Base-by-base conservation (phyloP, 2,329 filamentous ascomycete species). In the Ustulina deusta region DNA sequence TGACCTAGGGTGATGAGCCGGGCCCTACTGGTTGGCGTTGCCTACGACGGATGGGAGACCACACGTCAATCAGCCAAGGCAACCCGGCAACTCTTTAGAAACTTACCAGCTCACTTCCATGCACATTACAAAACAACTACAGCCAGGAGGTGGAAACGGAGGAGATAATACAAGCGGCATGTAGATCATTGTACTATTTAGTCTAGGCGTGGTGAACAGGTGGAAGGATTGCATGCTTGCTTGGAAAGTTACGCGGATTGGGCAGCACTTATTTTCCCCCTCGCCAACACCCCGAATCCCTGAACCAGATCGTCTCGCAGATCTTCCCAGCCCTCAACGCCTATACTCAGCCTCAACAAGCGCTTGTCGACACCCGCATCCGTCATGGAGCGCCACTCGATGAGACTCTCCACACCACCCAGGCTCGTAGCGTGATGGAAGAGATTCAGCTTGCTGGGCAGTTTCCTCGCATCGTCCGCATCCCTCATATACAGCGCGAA, bases 341-440 rank as follows among this genome's bases (percentile, higher is more conserved):
- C 96, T 38, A 97, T 82, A 78, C 94, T 97, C 34, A 99, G 82
- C 59, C 96, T 83, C 79, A 97, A 76, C 78, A 98, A 79, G 65
- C 87, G 84, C 76, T 84, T 87, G 76, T 97, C 93, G 44, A 97
- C 90, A 0, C 79, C 84, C 2, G 80, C 75, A 83, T 99, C 96
- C 66, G 90, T 91, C 93, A 99, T 96, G 55, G 91, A 88, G 66
- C 96, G 86, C 96, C 96, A 99, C 86, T 99, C 96, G 74, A 99
- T 94, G 83, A 98, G 81, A 76, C 93, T 96, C 86, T 98, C 96
- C 10, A 98, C 93, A 4, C 96, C 95, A 2, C 96, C 96, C 32
- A 98, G 81, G 79, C 93, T 97, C 2, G 96, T 99, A 6, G 96
- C 96, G 80, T 99, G 96, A 74, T 97, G 93, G 83, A 98, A 98